phyloP scores from a whole-genome alignment of 768 basidiomycete genomes.

The Lactifluus piperatus region DNA sequence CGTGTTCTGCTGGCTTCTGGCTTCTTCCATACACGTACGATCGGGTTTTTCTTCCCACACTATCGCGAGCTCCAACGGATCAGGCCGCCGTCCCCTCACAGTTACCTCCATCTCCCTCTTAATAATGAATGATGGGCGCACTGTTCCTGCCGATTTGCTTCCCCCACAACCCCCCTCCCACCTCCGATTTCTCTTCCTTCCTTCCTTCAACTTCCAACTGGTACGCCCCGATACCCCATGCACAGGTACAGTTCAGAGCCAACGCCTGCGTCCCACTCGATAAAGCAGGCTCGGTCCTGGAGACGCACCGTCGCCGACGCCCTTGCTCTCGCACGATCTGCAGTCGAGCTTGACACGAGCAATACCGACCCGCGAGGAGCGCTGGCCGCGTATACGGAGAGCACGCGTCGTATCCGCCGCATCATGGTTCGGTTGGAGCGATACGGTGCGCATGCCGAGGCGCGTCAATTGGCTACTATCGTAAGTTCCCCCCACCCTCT shows the following conservation, averaged over 20 bases:
- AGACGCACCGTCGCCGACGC: constrained; percentile 6
- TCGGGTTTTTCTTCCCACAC: neutral
- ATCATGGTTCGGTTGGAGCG: constrained; percentile 12
- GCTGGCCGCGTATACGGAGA: constrained; percentile 2
- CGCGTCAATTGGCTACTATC: neutral
- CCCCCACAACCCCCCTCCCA: neutral
- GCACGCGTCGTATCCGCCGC: constrained; percentile 1
- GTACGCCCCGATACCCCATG: neutral
- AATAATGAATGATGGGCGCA: too few species aligned
- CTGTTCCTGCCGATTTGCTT: neutral
- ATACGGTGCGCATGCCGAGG: constrained; percentile 2
- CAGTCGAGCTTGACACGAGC: constrained; percentile 8
- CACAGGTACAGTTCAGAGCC: neutral
- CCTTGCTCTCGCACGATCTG: neutral
- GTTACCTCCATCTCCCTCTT: too few species aligned
- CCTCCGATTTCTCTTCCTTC: neutral
- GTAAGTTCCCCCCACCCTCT: neutral
- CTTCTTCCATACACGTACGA: neutral
- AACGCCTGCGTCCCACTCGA: neutral
- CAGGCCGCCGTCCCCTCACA: neutral
- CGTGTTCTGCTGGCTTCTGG: neutral
- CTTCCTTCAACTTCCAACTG: neutral
- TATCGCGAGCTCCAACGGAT: neutral
- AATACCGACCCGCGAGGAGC: constrained; percentile 2
- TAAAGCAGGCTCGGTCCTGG: constrained; percentile 5